A percentile compares a stretch with the other conserved stretches of the same genome.
phyloP scores from a whole-genome alignment of 2,329 filamentous ascomycete genomes.

The Aspergillus eucalypticola region DNA sequence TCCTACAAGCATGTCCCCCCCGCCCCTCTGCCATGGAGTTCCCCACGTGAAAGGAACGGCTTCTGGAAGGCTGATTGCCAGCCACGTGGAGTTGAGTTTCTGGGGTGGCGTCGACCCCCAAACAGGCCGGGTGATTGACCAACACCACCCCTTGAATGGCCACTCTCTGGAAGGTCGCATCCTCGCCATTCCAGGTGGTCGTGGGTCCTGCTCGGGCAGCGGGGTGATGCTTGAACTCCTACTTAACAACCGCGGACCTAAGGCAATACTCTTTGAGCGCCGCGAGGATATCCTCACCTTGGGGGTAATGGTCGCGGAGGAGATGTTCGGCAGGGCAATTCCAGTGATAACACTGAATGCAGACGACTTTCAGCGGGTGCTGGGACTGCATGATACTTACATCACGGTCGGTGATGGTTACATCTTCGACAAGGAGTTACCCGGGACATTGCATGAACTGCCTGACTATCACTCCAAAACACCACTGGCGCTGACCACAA shows the following conservation, averaged over 20 bases:
- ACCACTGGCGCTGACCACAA: not conserved
- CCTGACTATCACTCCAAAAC: not conserved
- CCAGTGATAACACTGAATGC: slow-evolving; percentile 39
- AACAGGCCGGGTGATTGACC: slow-evolving; percentile 48
- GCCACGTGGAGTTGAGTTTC: slow-evolving; percentile 44
- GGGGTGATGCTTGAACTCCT: slow-evolving; percentile 49
- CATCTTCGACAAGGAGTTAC: not conserved
- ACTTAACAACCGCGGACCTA: slow-evolving; percentile 41
- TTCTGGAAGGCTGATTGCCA: slow-evolving; percentile 32
- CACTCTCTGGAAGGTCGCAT: slow-evolving; percentile 33
- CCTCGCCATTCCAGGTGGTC: slow-evolving; percentile 49
- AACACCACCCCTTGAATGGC: slow-evolving; percentile 45
- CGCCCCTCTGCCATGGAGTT: not conserved
- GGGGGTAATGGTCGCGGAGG: slow-evolving; percentile 47
- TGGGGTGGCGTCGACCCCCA: slow-evolving; percentile 48
- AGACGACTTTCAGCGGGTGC: slow-evolving; percentile 16
- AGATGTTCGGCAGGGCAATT: slow-evolving; percentile 44
- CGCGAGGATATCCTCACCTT: slow-evolving; percentile 49
- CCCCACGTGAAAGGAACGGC: slow-evolving; percentile 16
- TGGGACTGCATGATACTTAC: not conserved
- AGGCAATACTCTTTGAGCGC: slow-evolving; percentile 45
- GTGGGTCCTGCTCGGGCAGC: slow-evolving; percentile 52
- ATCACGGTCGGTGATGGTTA: slow-evolving; percentile 10
- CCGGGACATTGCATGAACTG: not conserved
- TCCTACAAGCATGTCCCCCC: not conserved